Conservation (phyloP, 2,329 filamentous ascomycete genomes). For the Aspergillus brasiliensis region DNA sequence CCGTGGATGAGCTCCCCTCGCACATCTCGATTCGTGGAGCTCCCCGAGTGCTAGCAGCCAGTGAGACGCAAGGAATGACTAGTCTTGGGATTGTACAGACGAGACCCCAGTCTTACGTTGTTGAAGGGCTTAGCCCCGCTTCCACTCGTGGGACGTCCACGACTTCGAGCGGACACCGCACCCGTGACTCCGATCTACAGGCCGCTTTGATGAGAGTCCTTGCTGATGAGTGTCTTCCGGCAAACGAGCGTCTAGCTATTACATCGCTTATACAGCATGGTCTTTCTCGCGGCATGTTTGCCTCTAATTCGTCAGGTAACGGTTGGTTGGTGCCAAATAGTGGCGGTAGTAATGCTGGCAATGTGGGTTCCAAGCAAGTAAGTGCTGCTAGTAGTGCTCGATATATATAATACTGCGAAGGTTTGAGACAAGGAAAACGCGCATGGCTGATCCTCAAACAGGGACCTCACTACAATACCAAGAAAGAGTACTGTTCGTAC, state of each 20-base stretch:
- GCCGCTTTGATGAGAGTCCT: constrained; percentile 23
- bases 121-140: constrained; percentile 28
- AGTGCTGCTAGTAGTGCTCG: constrained; percentile 16
- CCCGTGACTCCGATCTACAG: constrained; percentile 23
- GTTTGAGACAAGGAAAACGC: not conserved
- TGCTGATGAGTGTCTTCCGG: constrained; percentile 23
- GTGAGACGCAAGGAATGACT: constrained; percentile 47
- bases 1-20: constrained; percentile 49
- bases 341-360: constrained; percentile 10
- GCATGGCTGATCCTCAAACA: constrained; percentile 13
- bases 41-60: constrained; percentile 36
- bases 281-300: constrained; percentile 19
- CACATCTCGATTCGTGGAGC: constrained; percentile 40
- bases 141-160: constrained; percentile 12
- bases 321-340: constrained; percentile 21
- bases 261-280: constrained; percentile 25
- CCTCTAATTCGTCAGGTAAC: constrained; percentile 13
- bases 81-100: constrained; percentile 39
- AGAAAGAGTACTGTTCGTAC: constrained; percentile 82
- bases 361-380: constrained; percentile 23
- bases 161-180: constrained; percentile 11
- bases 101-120: constrained; percentile 37
- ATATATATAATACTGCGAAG: not conserved
- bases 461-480: constrained; percentile 28
- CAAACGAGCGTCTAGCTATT: constrained; percentile 24